phyloP scores from a whole-genome alignment of 805 yeast species.

The Wickerhamiella sergipiensis region DNA sequence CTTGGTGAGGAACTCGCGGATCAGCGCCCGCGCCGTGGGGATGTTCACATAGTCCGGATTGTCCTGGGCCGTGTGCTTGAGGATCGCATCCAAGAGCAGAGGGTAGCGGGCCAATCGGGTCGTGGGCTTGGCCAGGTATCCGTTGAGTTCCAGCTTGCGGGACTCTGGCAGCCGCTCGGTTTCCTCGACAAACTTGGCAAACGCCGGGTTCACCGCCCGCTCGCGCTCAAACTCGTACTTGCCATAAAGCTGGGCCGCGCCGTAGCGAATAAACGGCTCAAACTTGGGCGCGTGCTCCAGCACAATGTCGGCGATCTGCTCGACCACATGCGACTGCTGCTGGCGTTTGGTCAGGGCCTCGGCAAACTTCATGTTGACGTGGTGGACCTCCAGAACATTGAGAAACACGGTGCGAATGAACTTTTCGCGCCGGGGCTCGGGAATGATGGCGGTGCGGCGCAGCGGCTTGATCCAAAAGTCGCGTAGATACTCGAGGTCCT shows the following conservation, averaged over 20 bases:
- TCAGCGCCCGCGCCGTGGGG: constrained; percentile 57
- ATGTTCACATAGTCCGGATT: constrained; percentile 59
- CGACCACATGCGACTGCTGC: constrained; percentile 70
- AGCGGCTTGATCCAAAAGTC: constrained; percentile 91
- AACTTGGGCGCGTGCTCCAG: constrained; percentile 72
- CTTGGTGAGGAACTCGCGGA: constrained; percentile 60
- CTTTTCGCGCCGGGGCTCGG: constrained; percentile 77
- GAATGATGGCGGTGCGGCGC: constrained; percentile 73
- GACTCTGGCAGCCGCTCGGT: constrained; percentile 75
- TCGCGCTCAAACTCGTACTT: constrained; percentile 92
- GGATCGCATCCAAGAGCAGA: constrained; percentile 62
- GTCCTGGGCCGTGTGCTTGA: constrained; percentile 68
- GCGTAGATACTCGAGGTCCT: constrained; percentile 81
- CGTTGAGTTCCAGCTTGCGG: constrained; percentile 79
- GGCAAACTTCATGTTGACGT: constrained; percentile 70
- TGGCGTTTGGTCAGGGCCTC: constrained; percentile 84
- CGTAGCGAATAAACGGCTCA: constrained; percentile 85
- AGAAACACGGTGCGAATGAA: constrained; percentile 86
- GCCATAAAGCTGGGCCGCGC: constrained; percentile 91
- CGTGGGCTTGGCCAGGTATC: constrained; percentile 88
- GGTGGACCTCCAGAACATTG: constrained; percentile 74
- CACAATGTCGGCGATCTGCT: constrained; percentile 76
- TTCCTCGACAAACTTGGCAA: constrained; percentile 88
- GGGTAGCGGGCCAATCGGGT: constrained; percentile 94
- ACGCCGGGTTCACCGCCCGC: constrained; percentile 74